Evolutionary conservation across 2,329 filamentous ascomycete species (phyloP), one percentile per base, ranked within the genome.

Genomic region (Aspergillus aculeatus): DNA sequence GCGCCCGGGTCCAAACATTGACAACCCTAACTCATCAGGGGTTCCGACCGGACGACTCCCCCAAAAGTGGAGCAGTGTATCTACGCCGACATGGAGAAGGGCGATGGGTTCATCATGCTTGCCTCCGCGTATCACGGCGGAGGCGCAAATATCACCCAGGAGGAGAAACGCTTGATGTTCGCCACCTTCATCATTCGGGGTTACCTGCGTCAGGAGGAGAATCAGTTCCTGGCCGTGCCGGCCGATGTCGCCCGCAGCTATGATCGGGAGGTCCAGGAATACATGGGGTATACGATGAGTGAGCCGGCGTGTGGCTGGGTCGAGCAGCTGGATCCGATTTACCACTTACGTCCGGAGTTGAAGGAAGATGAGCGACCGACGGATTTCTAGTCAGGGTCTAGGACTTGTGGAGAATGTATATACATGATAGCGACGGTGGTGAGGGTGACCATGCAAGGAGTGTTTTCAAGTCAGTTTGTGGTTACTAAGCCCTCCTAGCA

Each of bases 141-240:
- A 16, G 50, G 50, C 2, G 23, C 32, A 0, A 53, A 53, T 26
- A 26, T 35, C 5, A 53, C 50, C 12, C 5, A 35, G 3, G 50
- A 53, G 2, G 50, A 53, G 14, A 24, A 53, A 14, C 32, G 50
- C 3, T 3, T 53, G 11, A 11, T 44, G 14, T 53, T 53, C 21
- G 50, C 50, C 7, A 44, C 50, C 16, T 53, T 53, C 21, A 38
- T 53, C 6, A 38, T 53, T 26, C 50, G 50, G 4, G 50, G 50
- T 2, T 53, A 53, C 9, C n/a, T 53, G 50, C 50, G 50, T 2
- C 50, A 53, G 32, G 50, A 53, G n/a, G 50, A 53, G 29, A 53
- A 53, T n/a, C 50, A 53, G 35, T 53, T 53, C 35, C 16, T 53
- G 32, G 50, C 50, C 1, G 50, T 44, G 35, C 50, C 50, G 14